Base-by-base conservation (phyloP, 345 rosid genomes). In the Microthlaspi erraticum region DNA sequence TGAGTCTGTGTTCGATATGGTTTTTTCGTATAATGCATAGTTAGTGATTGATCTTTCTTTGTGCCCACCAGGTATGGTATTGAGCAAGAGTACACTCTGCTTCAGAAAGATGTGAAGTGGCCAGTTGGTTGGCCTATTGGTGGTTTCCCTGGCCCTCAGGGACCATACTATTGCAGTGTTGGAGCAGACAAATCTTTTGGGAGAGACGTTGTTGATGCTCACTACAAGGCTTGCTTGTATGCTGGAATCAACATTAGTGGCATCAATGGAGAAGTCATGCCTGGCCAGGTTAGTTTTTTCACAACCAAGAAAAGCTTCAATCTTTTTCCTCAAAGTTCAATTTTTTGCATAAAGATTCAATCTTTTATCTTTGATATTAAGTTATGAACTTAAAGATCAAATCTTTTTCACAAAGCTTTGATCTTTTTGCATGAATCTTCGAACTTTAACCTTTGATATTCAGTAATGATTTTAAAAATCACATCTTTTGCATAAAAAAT, bases 201-300 rank as follows among this genome's bases (percentile, higher is more conserved):
- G 5, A 85, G 98, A n/a, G 95, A 93, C 62, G 77, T 93, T 70
- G 97, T 93, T 6, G 93, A 91, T 68, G 29, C 97, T 36, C 98
- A 93, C 77, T 93, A 93, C 80, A 93, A 91, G 83, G 98, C 98
- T 9, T 93, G 98, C 77, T 54, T 93, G 5, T 91, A 85, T 59
- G 94, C 97, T 16, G 98, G 97, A 7, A 63, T 93, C 66, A 86
- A 83, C 77, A 87, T 93, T 51, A 82, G 92, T 66, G 98, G 97
- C n/a, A 88, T 87, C 78, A 93, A 93, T 51, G 99, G 93, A 33
- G 97, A 93, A 79, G 99, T 93, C 70, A 93, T 93, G 97, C 99
- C 98, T 0, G 97, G 98, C 26, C 79, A 75, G 79, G 79, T 75
- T 75, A 60, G 51, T 32, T 18, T 67, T 67, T 5, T 5, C 39